These are phyloP conservation scores for Persicaria maculosa DNA, from an alignment of 148 eudicot genomes.

Conservation along the genomic window DNA sequence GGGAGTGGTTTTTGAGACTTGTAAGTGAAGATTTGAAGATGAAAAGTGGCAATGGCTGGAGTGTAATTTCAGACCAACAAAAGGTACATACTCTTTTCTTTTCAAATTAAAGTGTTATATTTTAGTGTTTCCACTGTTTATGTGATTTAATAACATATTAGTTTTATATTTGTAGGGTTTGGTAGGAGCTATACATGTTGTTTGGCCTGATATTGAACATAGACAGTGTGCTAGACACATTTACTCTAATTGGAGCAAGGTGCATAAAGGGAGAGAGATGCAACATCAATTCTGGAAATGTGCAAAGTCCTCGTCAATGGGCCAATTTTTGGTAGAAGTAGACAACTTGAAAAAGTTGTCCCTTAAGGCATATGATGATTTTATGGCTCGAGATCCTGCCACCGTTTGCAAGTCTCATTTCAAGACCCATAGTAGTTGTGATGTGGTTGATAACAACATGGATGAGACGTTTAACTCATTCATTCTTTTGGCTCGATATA, in stretches of 20 bases:
- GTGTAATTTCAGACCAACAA: slow-evolving; percentile 1
- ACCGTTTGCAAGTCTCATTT: neutral
- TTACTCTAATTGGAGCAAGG: neutral
- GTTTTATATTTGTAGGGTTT: too few relatives aligned
- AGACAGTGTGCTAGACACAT: neutral
- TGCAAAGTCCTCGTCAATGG: neutral
- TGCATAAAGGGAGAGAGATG: neutral
- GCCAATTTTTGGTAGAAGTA: neutral
- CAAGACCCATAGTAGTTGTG: neutral
- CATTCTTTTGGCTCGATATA: neutral
- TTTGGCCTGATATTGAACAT: too few relatives aligned
- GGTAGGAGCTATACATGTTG: too few relatives aligned
- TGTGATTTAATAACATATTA: too few relatives aligned
- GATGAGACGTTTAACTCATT: neutral
- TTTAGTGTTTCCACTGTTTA: neutral
- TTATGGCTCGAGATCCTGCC: neutral
- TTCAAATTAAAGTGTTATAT: neutral
- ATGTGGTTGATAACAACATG: neutral
- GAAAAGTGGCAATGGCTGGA: slow-evolving; percentile 7
- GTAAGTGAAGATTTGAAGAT: too few relatives aligned
- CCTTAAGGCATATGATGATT: neutral
- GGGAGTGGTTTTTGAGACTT: too few relatives aligned
- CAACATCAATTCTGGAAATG: neutral
- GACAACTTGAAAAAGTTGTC: neutral
- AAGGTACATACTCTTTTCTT: neutral